Conservation (phyloP, 345 rosid species). For the Abelmoschus esculentus region DNA sequence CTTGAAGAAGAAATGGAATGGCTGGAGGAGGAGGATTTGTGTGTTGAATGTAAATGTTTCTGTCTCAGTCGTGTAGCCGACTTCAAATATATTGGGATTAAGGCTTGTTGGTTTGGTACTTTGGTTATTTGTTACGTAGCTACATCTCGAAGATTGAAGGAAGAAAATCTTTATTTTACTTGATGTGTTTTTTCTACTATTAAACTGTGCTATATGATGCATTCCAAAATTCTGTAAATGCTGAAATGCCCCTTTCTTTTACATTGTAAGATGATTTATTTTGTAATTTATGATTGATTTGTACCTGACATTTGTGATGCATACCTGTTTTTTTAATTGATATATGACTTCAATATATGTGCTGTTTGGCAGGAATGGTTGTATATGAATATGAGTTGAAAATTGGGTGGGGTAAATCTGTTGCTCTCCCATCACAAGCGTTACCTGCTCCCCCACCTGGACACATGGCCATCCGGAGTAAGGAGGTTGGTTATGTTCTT, state of each 20-base stretch:
- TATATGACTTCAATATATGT: background rate
- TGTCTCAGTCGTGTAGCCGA: background rate
- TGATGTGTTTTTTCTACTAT: background rate
- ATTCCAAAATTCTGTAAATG: background rate
- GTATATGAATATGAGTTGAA: slow-evolving; percentile 95
- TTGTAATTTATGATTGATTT: slow-evolving; percentile 1
- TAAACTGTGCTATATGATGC: background rate
- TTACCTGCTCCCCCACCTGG: slow-evolving; percentile 65
- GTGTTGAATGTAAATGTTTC: background rate
- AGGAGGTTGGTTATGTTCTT: slow-evolving; percentile 60
- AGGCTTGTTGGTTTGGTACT: background rate
- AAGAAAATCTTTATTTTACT: background rate
- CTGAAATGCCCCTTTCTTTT: background rate
- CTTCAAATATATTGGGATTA: background rate
- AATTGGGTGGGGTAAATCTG: slow-evolving; percentile 99
- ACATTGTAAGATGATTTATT: background rate
- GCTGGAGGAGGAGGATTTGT: background rate
- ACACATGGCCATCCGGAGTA: slow-evolving; percentile 38
- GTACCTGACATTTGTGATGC: background rate
- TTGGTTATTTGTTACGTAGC: background rate
- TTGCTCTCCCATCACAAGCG: slow-evolving; percentile 98
- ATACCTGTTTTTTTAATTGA: background rate
- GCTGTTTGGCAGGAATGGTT: slow-evolving; percentile 60
- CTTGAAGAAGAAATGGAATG: background rate
- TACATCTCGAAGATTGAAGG: background rate